Evolutionary conservation across 1,139 yeast genomes (phyloP), one percentile per base, ranked within the genome.

Genomic region (Kodamaea ohmeri): DNA sequence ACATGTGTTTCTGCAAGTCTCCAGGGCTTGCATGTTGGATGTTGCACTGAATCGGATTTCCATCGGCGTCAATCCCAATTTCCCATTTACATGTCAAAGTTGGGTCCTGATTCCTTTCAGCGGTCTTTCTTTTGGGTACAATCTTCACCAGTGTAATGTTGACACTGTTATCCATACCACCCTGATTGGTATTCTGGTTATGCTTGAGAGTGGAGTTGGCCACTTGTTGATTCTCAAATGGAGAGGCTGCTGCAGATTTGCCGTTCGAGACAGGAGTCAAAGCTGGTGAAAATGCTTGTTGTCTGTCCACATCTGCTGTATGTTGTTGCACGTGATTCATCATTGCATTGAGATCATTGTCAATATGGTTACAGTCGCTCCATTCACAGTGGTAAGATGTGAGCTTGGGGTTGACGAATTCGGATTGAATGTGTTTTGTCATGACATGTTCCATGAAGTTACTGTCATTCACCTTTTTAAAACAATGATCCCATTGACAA

Each of bases 1-100:
- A 71, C 12, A 92, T 55, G 58, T 92, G 98, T 3, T 74, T 68
- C 36, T 88, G 88, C 35, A 92, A 66, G 3, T 72, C 83, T 5
- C 78, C 78, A 2, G 83, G 73, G 4, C 71, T 58, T 4, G 52
- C 40, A 51, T 84, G 88, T 1, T 46, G 48, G 35, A 53, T 45
- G 34, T 64, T 65, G 56, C 97, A 90, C 6, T 58, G 44, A 1
- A 66, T 53, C 0, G 65, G 53, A 3, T 60, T 57, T 6, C 71
- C 71, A 11, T 53, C 49, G 1, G 36, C 36, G 38, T 58, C 64
- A 4, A 41, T 41, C 3, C 70, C 69, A 3, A 59, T 43, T 40
- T 71, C 67, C 82, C 82, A 75, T 50, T 67, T 52, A 53, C 80
- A 76, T 30, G 66, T 58, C 44, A 58, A 60, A 22, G 53, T 47